Percentiles rank a stretch among this genome's conserved stretches.
Conservation (phyloP, 2,329 filamentous ascomycete genomes). For the Penicillium corylophilum region DNA sequence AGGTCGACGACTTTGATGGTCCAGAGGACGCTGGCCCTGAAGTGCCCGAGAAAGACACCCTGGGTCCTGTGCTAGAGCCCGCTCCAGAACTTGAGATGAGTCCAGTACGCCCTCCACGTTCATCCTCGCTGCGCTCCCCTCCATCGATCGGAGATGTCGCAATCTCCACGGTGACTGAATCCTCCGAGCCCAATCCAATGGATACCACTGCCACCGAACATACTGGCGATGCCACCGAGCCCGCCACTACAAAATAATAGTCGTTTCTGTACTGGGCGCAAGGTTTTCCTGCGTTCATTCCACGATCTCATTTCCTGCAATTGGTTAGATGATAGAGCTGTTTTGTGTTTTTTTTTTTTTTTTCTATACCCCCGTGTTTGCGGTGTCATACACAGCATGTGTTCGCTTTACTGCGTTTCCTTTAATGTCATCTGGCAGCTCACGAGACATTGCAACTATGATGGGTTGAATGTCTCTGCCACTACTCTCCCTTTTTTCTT, state of each 20-base stretch:
- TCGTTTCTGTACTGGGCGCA: slow-evolving; percentile 7
- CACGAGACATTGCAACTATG: neutral
- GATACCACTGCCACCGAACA: neutral
- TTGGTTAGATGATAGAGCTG: slow-evolving; percentile 25
- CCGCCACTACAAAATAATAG: slow-evolving; percentile 15
- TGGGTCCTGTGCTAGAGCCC: slow-evolving; percentile 28
- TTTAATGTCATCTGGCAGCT: neutral
- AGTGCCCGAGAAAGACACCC: neutral
- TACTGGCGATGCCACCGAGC: slow-evolving; percentile 12
- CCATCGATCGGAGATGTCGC: slow-evolving; percentile 13
- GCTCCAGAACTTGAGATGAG: slow-evolving; percentile 33
- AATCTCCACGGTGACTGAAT: slow-evolving; percentile 4
- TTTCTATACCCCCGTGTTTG: slow-evolving; percentile 23
- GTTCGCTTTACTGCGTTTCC: slow-evolving; percentile 5
- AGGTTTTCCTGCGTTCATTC: slow-evolving; percentile 9
- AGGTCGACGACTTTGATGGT: slow-evolving; percentile 42
- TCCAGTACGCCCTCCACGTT: slow-evolving; percentile 36
- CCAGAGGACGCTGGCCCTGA: slow-evolving; percentile 23
- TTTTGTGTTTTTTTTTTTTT: slow-evolving; percentile 15
- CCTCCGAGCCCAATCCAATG: slow-evolving; percentile 6
- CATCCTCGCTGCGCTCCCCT: slow-evolving; percentile 36
- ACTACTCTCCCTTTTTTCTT: slow-evolving; percentile 1
- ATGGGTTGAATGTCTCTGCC: neutral
- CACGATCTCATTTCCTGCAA: slow-evolving; percentile 12
- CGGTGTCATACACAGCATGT: slow-evolving; percentile 13